Evolutionary conservation across 2,329 filamentous ascomycete genomes (phyloP).

Genomic region (Fusarium sublunatum): DNA sequence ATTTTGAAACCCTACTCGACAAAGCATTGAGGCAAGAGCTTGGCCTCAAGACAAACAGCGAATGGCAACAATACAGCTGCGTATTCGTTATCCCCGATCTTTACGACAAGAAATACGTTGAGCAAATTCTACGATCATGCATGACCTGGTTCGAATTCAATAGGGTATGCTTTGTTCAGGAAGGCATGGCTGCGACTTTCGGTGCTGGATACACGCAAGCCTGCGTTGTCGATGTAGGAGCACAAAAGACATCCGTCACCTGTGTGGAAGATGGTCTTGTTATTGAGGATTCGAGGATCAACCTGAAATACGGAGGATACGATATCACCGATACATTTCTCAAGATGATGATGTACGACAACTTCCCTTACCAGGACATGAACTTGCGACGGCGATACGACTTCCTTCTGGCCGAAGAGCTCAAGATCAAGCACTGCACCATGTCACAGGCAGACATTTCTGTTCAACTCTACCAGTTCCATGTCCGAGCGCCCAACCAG

Average conservation of each 20-base stretch:
- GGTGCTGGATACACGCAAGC: conserved; percentile 93
- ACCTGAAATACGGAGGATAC: conserved; percentile 91
- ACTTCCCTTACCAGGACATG: conserved; percentile 95
- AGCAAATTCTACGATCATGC: conserved; percentile 83
- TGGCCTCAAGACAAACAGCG: conserved; percentile 78
- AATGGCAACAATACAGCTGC: conserved; percentile 91
- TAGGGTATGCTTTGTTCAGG: conserved; percentile 92
- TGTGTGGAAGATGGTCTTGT: conserved; percentile 97
- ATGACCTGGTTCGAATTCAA: conserved; percentile 92
- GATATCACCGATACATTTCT: conserved; percentile 95
- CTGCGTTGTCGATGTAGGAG: conserved; percentile 95
- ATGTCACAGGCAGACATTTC: conserved; percentile 91
- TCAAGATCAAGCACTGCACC: conserved; percentile 93
- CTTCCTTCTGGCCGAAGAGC: conserved; percentile 91
- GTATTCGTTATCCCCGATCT: conserved; percentile 98
- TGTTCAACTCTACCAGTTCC: conserved; percentile 89
- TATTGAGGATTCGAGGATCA: conserved; percentile 92
- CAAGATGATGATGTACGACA: conserved; percentile 97
- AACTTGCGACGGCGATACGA: conserved; percentile 92
- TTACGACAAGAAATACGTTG: conserved; percentile 94
- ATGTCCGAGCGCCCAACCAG: conserved; percentile 87
- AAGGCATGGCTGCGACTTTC: conserved; percentile 93
- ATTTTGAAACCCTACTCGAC: conserved; percentile 88
- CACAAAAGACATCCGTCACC: conserved; percentile 96
- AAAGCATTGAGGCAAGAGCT: conserved; percentile 88